A percentile compares a stretch with the other conserved stretches of the same genome.
Evolutionary conservation across 345 rosid species (phyloP).

Genomic region (Murraya koenigii): DNA sequence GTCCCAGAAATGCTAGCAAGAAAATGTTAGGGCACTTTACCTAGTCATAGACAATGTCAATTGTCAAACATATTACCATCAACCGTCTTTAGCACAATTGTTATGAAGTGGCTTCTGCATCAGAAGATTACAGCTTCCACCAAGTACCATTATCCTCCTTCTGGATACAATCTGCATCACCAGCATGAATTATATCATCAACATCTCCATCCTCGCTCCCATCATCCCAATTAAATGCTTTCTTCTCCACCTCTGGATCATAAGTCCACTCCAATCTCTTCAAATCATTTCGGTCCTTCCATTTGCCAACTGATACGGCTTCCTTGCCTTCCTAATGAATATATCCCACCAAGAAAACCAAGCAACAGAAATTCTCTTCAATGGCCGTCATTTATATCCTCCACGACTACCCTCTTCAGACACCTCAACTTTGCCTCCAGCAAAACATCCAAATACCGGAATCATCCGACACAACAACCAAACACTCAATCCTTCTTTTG

Average conservation of each 20-base stretch:
- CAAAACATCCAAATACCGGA: slow-evolving; percentile 58
- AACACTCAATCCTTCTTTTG: slow-evolving; percentile 57
- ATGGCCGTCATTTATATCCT: slow-evolving; percentile 16
- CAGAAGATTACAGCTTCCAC: slow-evolving; percentile 64
- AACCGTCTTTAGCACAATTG: not conserved
- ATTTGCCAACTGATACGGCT: slow-evolving; percentile 55
- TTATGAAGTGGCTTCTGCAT: slow-evolving; percentile 31
- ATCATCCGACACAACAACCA: slow-evolving; percentile 83
- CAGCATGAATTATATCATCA: slow-evolving; percentile 23
- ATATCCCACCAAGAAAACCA: slow-evolving; percentile 79
- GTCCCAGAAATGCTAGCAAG: too few relatives aligned
- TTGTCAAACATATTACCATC: too few relatives aligned
- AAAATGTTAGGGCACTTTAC: not conserved
- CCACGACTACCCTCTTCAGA: slow-evolving; percentile 58
- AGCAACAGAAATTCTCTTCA: slow-evolving; percentile 74
- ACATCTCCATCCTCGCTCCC: not conserved
- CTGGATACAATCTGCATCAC: slow-evolving; percentile 16
- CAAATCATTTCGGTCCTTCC: slow-evolving; percentile 36
- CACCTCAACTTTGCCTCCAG: slow-evolving; percentile 73
- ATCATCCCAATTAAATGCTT: slow-evolving; percentile 8
- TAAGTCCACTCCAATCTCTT: slow-evolving; percentile 19
- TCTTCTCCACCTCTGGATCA: slow-evolving; percentile 25
- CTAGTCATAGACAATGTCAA: not conserved
- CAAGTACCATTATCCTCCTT: slow-evolving; percentile 42
- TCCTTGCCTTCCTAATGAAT: slow-evolving; percentile 79